Conservation (phyloP, 495 filamentous ascomycete species). For the Chaetomium cochliodes region DNA sequence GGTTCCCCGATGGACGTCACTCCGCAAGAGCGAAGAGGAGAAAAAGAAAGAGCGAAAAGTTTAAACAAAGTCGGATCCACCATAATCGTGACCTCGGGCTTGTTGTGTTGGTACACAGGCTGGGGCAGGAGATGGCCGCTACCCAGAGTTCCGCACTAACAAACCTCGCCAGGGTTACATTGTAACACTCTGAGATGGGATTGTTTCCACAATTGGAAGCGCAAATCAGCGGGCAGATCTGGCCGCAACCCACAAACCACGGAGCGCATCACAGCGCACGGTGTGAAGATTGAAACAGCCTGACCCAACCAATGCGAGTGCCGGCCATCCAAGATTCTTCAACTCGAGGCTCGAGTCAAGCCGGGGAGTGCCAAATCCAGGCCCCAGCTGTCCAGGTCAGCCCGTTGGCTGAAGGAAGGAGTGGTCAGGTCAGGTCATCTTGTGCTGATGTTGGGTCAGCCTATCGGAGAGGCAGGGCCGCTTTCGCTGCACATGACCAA, state of each 20-base stretch:
- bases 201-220: background rate
- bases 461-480: constrained; percentile 28
- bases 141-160: too few species aligned
- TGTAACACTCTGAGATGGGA: background rate
- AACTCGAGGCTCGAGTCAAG: background rate
- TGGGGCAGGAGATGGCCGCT: too few species aligned
- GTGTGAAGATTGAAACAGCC: background rate
- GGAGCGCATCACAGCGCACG: background rate
- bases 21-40: background rate
- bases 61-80: background rate
- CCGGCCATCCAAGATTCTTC: background rate
- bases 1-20: background rate
- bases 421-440: constrained; percentile 1
- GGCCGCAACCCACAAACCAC: background rate
- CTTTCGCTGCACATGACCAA: background rate
- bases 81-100: background rate
- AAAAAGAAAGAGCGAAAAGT: background rate
- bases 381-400: too few species aligned
- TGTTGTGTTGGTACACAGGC: too few species aligned
- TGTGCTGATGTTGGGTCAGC: constrained; percentile 9
- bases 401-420: background rate
- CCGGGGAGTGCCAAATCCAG: background rate
- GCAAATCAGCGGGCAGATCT: background rate
- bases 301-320: background rate
- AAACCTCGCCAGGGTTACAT: too few species aligned